phyloP scores from a whole-genome alignment of 2,329 filamentous ascomycete genomes.

The Diaporthe aspalathi region DNA sequence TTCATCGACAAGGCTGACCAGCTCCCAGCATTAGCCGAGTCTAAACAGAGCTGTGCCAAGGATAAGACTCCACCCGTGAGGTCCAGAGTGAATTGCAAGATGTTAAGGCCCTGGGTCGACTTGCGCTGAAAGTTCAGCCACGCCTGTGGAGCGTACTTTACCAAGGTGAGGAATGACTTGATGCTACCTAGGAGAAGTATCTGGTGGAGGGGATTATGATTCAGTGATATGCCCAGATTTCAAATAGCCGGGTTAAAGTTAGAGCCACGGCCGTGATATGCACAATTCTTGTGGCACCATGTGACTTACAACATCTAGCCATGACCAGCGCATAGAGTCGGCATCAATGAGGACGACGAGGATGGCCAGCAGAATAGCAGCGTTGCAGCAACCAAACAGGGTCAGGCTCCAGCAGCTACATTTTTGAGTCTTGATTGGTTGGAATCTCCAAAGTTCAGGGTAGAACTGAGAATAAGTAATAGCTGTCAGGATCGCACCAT shows the following conservation, averaged over 20 bases:
- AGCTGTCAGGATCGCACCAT: conserved; percentile 15
- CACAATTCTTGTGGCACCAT: not conserved
- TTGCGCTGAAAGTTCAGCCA: conserved; percentile 29
- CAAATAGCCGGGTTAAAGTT: not conserved
- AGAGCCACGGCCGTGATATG: not conserved
- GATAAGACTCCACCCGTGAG: conserved; percentile 4
- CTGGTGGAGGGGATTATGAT: not conserved
- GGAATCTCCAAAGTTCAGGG: conserved; percentile 9
- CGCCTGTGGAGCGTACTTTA: conserved; percentile 31
- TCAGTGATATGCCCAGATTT: not conserved
- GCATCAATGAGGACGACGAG: not conserved
- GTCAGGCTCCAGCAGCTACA: not conserved
- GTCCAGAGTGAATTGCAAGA: conserved; percentile 3
- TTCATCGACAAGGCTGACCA: conserved; percentile 19
- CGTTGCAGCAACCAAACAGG: conserved; percentile 10
- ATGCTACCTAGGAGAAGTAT: conserved; percentile 28
- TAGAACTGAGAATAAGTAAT: conserved; percentile 33
- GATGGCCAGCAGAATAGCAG: not conserved
- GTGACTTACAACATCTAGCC: conserved; percentile 25
- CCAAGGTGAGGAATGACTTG: conserved; percentile 32
- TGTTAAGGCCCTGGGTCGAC: conserved; percentile 23
- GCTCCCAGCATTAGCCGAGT: not conserved
- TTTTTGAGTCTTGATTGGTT: not conserved
- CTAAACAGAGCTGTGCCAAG: conserved; percentile 5
- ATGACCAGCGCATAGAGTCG: not conserved